Base-by-base conservation (phyloP, 148 eudicot genomes). In the Polygonum maritimum region DNA sequence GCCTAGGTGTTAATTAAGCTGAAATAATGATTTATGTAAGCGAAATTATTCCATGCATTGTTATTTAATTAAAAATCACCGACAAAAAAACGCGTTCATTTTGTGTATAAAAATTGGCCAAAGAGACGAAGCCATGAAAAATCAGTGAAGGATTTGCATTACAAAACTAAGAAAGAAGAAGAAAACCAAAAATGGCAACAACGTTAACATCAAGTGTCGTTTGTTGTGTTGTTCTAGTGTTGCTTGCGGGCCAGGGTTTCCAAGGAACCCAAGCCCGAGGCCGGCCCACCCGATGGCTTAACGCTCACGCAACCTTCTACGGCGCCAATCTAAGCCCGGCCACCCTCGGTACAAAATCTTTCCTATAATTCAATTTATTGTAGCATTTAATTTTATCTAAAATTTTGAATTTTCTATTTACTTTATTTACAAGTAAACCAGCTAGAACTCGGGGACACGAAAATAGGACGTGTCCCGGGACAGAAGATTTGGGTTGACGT, bases 301-400 rank as follows among this genome's bases (percentile, higher is more conserved):
- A 78, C 75, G 95, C 86, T 75, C 92, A 85, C 83, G 97, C 97
- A 45, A 92, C 97, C 54, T 92, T 78, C 79, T 92, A 92, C 74
- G 94, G 97, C 11, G 80, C 85, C 51, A 77, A 87, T 74, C 90
- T 88, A 79, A 81, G 84, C 72, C 97, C 94, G 0, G 71, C 85
- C 70, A 77, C 97, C 48, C 89, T 90, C 77, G 94, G 97, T 92
- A 87, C 73, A 86, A 4, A 48, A 5, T 18, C 4, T 15, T 52
- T 52, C 18, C 15, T 39, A 39, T 2, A 39, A 39, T 39, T 26
- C 31, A 26, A 26, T 26, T 26, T 26, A 26, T 26, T 26, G 31
- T 26, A 26, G 31, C 31, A 26, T 26, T 26, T 26, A 26, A 26
- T 26, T 26, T 26, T 26, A 26, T 26, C 31, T 26, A 26, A 26